Evolutionary conservation across 176 grass and related monocot species (phyloP), one percentile per base, ranked within the genome.

Genomic region (Triticum urartu): DNA sequence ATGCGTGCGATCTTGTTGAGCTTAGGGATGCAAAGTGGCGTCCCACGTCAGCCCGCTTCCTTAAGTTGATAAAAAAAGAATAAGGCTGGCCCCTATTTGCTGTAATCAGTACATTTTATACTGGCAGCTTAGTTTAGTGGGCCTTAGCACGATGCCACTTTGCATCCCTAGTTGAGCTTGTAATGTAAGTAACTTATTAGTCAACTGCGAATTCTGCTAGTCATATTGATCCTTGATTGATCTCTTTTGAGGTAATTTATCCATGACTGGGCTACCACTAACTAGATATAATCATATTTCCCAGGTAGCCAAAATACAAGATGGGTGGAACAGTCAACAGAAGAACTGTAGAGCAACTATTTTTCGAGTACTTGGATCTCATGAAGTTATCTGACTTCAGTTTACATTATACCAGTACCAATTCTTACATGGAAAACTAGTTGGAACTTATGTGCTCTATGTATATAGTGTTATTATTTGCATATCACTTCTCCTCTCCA

Each of bases 241-340:
- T 48, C 68, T 81, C 69, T 81, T 85, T 74, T 73, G 83, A 68
- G 85, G 11, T 79, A 66, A 64, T 56, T 59, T 83, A 68, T 84
- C 20, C 58, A 80, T 76, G 47, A 69, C 11, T 38, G 0, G 48
- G 50, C 36, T 70, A 70, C 35, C 6, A 35, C 76, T 77, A 77
- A 50, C 22, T 80, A 56, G 32, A 56, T 85, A 56, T 59, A 61
- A 35, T 77, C 69, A 86, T 20, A 81, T 77, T 86, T 81, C 26
- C 70, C 14, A 78, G 65, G 63, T 39, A 78, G 13, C 35, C 10
- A 80, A 85, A 87, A 79, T 68, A 32, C 75, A 67, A 74, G 78
- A 73, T 80, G 35, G 65, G 72, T 68, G 75, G 30, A 73, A 70
- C 58, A 60, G 22, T 24, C 32, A 73, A 84, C 74, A 38, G 39